These are phyloP conservation scores for Juncus inflexus DNA, from an alignment of 176 grass and related monocot species.

Conservation along the genomic window DNA sequence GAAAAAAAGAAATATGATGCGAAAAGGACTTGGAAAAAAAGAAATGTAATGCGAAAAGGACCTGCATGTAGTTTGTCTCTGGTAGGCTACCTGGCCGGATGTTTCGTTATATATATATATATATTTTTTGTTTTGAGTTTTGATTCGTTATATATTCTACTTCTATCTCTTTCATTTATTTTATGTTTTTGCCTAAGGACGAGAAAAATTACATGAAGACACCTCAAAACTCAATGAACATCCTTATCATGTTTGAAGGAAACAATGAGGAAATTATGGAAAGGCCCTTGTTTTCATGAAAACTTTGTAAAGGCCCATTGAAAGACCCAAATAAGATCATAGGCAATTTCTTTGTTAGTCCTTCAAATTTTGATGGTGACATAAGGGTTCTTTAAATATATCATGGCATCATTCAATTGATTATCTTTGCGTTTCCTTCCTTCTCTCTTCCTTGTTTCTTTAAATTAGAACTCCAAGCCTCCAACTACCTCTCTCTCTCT, in stretches of 20 bases:
- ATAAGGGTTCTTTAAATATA: background rate
- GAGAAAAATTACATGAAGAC: background rate
- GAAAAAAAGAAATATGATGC: background rate
- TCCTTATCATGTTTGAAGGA: background rate
- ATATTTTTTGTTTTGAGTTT: background rate
- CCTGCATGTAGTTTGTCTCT: constrained; percentile 8
- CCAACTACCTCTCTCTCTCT: background rate
- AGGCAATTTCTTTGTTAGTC: background rate
- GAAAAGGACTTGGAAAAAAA: background rate
- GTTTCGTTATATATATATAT: constrained; percentile 10
- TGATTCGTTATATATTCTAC: background rate
- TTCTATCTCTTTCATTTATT: background rate
- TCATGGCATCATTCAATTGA: background rate
- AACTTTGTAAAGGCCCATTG: constrained; percentile 3
- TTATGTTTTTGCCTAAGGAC: background rate
- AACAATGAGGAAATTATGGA: constrained; percentile 1
- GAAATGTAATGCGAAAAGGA: background rate
- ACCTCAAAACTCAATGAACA: too few relatives aligned
- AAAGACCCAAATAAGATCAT: background rate
- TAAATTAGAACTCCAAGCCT: background rate
- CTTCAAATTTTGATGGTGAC: constrained; percentile 3
- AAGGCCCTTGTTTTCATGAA: constrained; percentile 1
- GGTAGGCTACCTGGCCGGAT: constrained; percentile 15
- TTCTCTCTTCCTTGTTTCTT: constrained; percentile 11
- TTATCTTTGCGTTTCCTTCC: background rate